phyloP scores from a whole-genome alignment of 2,329 filamentous ascomycete genomes.

The Blastomyces silverae region DNA sequence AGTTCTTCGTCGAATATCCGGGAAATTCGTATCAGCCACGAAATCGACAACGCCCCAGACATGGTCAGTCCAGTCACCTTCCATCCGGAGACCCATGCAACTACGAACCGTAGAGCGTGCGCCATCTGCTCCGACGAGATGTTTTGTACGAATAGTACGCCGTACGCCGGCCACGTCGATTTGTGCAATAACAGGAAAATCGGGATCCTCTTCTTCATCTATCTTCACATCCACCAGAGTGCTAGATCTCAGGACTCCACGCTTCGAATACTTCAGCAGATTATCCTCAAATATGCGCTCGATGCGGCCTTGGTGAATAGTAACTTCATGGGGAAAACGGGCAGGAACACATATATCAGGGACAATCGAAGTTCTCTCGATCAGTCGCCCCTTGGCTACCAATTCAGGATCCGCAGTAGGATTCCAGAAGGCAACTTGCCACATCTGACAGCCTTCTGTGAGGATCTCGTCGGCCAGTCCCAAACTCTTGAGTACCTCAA shows the following conservation, averaged over 20 bases:
- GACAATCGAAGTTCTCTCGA: slow-evolving; percentile 31
- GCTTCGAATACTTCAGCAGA: slow-evolving; percentile 54
- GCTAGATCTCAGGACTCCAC: slow-evolving; percentile 57
- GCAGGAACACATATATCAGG: slow-evolving; percentile 9
- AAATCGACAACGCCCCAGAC: slow-evolving; percentile 74
- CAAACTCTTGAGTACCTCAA: slow-evolving; percentile 39
- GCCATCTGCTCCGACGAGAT: slow-evolving; percentile 65
- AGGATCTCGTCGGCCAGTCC: slow-evolving; percentile 37
- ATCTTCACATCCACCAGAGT: slow-evolving; percentile 57
- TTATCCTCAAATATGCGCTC: slow-evolving; percentile 57
- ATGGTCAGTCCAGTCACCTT: slow-evolving; percentile 63
- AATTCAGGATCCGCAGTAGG: slow-evolving; percentile 32
- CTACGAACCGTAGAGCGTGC: slow-evolving; percentile 61
- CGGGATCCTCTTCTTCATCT: slow-evolving; percentile 44
- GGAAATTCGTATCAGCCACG: slow-evolving; percentile 65
- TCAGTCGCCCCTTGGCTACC: slow-evolving; percentile 44
- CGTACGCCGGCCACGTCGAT: slow-evolving; percentile 28
- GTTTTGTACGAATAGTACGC: slow-evolving; percentile 55
- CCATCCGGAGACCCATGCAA: slow-evolving; percentile 46
- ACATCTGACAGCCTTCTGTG: slow-evolving; percentile 70
- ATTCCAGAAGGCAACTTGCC: slow-evolving; percentile 61
- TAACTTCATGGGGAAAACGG: slow-evolving; percentile 23
- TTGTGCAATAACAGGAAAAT: slow-evolving; percentile 35
- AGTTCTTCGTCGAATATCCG: slow-evolving; percentile 73
- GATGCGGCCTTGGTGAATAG: slow-evolving; percentile 10